Percentiles rank a stretch among this genome's conserved stretches.
Evolutionary conservation across 2,329 filamentous ascomycete genomes (phyloP).

Genomic region (Apiospora pterosperma): DNA sequence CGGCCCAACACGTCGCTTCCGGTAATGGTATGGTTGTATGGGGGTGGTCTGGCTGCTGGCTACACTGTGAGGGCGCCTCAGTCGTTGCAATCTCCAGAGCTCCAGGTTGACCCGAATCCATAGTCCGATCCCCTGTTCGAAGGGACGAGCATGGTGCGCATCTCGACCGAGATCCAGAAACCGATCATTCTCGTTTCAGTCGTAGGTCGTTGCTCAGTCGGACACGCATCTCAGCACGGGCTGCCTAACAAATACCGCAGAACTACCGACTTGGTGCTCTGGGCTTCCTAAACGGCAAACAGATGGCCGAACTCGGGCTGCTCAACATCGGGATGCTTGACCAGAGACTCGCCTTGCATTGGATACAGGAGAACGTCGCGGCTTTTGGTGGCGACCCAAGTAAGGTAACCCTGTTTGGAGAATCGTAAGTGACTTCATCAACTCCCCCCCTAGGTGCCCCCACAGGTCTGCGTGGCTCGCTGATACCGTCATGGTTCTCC

Average conservation of each 20-base stretch:
- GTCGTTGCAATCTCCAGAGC: not conserved
- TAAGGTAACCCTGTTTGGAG: constrained; percentile 50
- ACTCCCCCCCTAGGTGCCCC: not conserved
- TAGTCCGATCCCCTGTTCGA: not conserved
- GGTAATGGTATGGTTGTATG: constrained; percentile 33
- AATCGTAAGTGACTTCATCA: constrained; percentile 30
- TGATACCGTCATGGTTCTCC: not conserved
- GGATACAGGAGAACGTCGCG: constrained; percentile 48
- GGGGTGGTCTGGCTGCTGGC: constrained; percentile 13
- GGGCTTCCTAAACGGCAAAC: constrained; percentile 27
- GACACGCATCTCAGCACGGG: constrained; percentile 16
- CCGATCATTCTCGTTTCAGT: not conserved
- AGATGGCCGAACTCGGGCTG: constrained; percentile 25
- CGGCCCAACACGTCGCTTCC: constrained; percentile 18
- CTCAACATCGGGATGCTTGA: constrained; percentile 48
- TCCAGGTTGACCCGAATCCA: not conserved
- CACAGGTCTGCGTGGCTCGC: not conserved
- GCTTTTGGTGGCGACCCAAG: constrained; percentile 45
- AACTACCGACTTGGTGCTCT: constrained; percentile 37
- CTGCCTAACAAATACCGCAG: constrained; percentile 32
- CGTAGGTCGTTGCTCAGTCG: not conserved
- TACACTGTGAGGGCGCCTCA: too few relatives aligned
- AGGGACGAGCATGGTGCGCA: not conserved
- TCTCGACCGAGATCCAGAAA: not conserved
- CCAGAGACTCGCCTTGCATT: constrained; percentile 46